Conservation (phyloP, 1,284 basidiomycete genomes). For the Coniophora puteana region DNA sequence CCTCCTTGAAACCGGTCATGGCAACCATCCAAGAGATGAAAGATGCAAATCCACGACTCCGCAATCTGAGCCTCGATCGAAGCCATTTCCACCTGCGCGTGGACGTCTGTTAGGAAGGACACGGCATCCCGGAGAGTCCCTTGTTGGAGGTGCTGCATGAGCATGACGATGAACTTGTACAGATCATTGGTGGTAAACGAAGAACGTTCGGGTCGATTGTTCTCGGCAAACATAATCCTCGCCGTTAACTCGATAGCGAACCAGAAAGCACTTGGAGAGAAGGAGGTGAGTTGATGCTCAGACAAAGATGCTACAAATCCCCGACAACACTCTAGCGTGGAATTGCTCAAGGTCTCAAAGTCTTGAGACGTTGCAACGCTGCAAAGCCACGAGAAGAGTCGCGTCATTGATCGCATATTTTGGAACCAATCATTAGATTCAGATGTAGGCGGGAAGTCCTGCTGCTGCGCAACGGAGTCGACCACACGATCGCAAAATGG, state of each 20-base stretch:
- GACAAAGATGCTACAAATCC: slow-evolving; percentile 39
- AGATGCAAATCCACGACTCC: slow-evolving; percentile 76
- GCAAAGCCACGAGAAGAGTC: slow-evolving; percentile 41
- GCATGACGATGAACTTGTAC: slow-evolving; percentile 28
- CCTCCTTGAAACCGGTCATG: slow-evolving; percentile 11
- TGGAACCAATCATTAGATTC: slow-evolving; percentile 34
- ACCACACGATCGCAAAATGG: slow-evolving; percentile 41
- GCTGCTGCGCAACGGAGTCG: slow-evolving; percentile 31
- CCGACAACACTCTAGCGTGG: slow-evolving; percentile 34
- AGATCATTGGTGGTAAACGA: slow-evolving; percentile 13
- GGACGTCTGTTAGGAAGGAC: slow-evolving; percentile 32
- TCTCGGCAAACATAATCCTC: slow-evolving; percentile 30
- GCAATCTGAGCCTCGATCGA: slow-evolving; percentile 36
- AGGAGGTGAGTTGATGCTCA: slow-evolving; percentile 27
- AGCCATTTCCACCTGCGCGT: slow-evolving; percentile 31
- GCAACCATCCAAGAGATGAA: slow-evolving; percentile 47
- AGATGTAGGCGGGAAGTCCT: slow-evolving; percentile 13
- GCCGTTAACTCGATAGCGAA: slow-evolving; percentile 56
- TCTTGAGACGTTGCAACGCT: slow-evolving; percentile 31
- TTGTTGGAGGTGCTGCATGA: slow-evolving; percentile 51
- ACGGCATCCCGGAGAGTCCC: slow-evolving; percentile 53
- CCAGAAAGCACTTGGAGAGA: slow-evolving; percentile 52
- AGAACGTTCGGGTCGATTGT: slow-evolving; percentile 14
- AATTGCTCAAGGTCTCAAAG: slow-evolving; percentile 24
- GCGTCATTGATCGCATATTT: slow-evolving; percentile 34